Base-by-base conservation (phyloP, 768 basidiomycete genomes). In the Calocybe indica region DNA sequence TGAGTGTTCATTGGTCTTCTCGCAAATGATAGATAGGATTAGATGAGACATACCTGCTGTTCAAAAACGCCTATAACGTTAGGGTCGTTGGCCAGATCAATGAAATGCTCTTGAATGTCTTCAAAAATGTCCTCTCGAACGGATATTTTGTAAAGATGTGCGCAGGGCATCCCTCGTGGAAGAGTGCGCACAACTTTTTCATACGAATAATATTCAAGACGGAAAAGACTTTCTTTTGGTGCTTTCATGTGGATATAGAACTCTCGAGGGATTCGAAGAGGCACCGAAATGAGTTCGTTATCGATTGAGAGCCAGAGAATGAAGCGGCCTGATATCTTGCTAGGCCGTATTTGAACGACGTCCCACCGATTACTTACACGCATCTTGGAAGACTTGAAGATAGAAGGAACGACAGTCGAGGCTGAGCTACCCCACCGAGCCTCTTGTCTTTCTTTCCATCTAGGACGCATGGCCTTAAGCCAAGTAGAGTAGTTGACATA, bases 41-140 rank as follows among this genome's bases (percentile, higher is more conserved):
- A 22, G 12, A 10, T 6, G 15, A 22, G 22, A 31, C 40, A 30
- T 53, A 92, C 91, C 77, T 98, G 93, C 13, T 85, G 74, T 67
- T 99, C 96, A 58, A 85, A 99, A 3, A 96, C 88, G 1, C 92
- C 92, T 56, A 97, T 92, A 7, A 97, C 91, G 58, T 89, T 92
- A 0, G 94, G 90, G 57, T 94, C 89, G 59, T 96, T 96, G 49
- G 82, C 90, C 43, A 98, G 73, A 60, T 93, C 85, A 12, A 92
- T 84, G 59, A 98, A 97, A 61, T 96, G 91, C 47, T 91, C 86
- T 55, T 91, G 85, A 30, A 85, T 88, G 30, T 88, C 81, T 30
- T 85, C 73, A 64, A 88, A 99, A 11, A 85, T 68, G 5, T 87
- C 84, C 61, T 98, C 96, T 31, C 84, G 78, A 15, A 93, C 90